Evolutionary conservation across 805 yeast genomes (phyloP).

Genomic region (Henningerozyma blattae): DNA sequence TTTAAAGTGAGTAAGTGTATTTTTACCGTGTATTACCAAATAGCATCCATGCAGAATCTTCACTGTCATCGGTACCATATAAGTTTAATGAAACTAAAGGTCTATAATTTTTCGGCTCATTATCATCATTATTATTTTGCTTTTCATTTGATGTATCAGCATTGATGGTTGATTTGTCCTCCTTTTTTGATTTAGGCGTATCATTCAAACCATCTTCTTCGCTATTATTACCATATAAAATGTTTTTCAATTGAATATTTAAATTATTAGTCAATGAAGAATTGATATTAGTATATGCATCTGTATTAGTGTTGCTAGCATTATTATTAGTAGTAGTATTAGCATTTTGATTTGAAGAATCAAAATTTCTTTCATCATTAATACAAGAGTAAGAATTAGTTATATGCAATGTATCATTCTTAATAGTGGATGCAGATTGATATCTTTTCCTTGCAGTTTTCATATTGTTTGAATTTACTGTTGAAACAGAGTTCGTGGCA

Average conservation of each 20-base stretch:
- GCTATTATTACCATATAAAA: background rate
- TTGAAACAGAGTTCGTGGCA: background rate
- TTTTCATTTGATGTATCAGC: background rate
- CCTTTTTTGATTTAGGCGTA: no score
- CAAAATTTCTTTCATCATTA: no score
- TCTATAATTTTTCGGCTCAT: background rate
- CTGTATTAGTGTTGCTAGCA: conserved; percentile 1
- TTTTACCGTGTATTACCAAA: conserved; percentile 19
- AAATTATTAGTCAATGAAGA: background rate
- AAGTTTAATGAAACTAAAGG: conserved; percentile 8
- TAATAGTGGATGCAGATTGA: background rate
- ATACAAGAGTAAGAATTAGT: background rate
- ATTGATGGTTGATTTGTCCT: no score
- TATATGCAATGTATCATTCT: background rate
- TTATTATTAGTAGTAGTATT: no score
- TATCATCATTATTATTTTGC: background rate
- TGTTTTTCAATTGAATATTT: background rate
- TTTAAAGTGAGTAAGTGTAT: no score
- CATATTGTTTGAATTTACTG: background rate
- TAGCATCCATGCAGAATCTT: conserved; percentile 19
- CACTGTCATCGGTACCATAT: conserved; percentile 17
- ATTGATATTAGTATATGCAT: no score
- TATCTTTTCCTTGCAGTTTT: no score
- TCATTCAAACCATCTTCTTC: background rate
- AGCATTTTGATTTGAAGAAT: no score